Evolutionary conservation across 2,329 filamentous ascomycete genomes (phyloP), one percentile per base, ranked within the genome.

Genomic region (Aspergillus persii): DNA sequence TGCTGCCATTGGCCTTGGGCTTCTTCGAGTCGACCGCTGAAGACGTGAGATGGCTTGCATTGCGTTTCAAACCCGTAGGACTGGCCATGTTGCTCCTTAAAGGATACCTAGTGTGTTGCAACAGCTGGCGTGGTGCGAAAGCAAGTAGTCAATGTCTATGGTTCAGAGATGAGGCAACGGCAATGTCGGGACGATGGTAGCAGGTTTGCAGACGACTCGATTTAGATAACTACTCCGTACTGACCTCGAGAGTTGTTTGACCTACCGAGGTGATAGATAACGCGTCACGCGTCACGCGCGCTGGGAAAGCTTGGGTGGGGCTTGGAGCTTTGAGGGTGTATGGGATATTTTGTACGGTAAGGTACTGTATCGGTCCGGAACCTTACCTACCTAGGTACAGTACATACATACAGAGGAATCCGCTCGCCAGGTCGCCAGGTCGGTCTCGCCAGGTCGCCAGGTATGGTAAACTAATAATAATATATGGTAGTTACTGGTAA

Each of bases 1-100:
- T 96, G 78, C 83, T 92, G 62, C 83, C 86, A 70, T 95, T 89
- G 55, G 84, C 80, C 76, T 89, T 92, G 59, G 86, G 72, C 74
- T 92, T 93, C 75, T 93, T 93, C 50, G 81, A 70, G 48, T 88
- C 86, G 30, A 74, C 75, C 9, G 77, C 56, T 49, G 71, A 59
- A 33, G 59, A 70, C 5, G 76, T 66, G 26, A 80, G 70, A 56
- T 80, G 78, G 58, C 76, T 80, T 48, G 84, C 84, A 77, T 90
- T 90, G 66, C 89, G 87, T 78, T 92, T 92, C 63, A 86, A 76
- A 9, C 83, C 61, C 4, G 66, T 60, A 18, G 70, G 64, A 65
- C 72, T 76, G 30, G 62, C 53, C 74, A 74, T 76, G 54, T 55
- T 63, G 63, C 29, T 33, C 6, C 33, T 26, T 4, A n/a, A 39